Base-by-base conservation (phyloP, 1,284 basidiomycete genomes). In the Fomitopsis pinicola region DNA sequence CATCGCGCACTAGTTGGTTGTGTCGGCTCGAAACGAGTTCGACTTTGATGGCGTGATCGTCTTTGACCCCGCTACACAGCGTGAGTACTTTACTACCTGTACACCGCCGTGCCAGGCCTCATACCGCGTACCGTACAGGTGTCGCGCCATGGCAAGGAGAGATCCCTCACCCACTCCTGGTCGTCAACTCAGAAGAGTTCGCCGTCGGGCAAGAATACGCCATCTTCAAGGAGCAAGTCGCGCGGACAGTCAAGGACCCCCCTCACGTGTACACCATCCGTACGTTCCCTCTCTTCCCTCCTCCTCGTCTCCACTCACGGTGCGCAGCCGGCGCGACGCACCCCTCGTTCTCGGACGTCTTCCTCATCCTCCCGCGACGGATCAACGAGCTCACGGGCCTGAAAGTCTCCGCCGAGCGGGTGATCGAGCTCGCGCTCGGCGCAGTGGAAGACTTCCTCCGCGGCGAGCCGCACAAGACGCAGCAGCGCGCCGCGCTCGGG, bases 131-230 rank as follows among this genome's bases (percentile, higher is more conserved):
- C n/a, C 33, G 10, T 12, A 9, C 19, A 54, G 52, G 52, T 14
- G 35, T 54, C 22, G 35, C 17, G 52, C 52, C 52, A 22, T 54
- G 52, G 52, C 35, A 36, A 22, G 36, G 52, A 26, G 36, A 33
- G 10, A 54, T 54, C 33, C 52, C 35, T 5, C 52, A 54, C 35
- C 52, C 52, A 9, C 36, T 54, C 7, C 35, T 54, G 6, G 52
- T 54, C 35, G 52, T 54, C 52, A 54, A 54, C 52, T 54, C 52
- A 15, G 52, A 54, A 26, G 52, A 54, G 52, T 54, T 40, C 52
- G 52, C 52, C 52, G 52, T 54, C 52, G 52, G 52, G 35, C 33
- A 30, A 3, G 52, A 54, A 54, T 54, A 54, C n/a, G 52, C 52
- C 17, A 54, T 54, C 33, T 54, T 54, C 52, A 54, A 54, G 19